These are phyloP conservation scores for Scopulariopsis brevicaulis DNA, from an alignment of 2,329 filamentous ascomycete species.

Conservation along the genomic window DNA sequence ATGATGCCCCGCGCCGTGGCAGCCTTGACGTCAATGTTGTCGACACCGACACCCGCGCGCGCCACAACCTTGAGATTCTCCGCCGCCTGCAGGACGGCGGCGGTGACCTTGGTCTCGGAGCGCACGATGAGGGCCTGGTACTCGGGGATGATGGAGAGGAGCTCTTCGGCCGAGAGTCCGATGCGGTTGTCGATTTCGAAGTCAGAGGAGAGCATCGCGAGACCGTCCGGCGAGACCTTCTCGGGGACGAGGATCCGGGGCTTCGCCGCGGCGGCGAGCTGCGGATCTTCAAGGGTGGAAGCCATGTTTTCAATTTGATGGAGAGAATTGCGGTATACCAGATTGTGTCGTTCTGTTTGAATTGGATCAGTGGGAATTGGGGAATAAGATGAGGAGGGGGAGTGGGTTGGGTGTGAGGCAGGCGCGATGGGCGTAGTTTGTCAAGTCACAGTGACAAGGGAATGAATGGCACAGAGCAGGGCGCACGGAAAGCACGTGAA, in stretches of 20 bases:
- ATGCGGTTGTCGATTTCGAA: conserved; percentile 61
- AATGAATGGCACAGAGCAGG: not conserved
- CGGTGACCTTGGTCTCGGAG: conserved; percentile 72
- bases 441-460: not conserved
- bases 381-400: not conserved
- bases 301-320: not conserved
- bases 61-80: conserved; percentile 67
- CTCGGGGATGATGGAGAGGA: conserved; percentile 53
- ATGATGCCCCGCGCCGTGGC: conserved; percentile 66
- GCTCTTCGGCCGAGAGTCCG: conserved; percentile 48
- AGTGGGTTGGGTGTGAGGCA: not conserved
- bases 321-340: not conserved
- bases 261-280: conserved; percentile 7
- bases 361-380: not conserved
- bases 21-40: conserved; percentile 67
- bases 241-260: conserved; percentile 60
- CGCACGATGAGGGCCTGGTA: conserved; percentile 72
- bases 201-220: conserved; percentile 53
- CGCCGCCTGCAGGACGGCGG: conserved; percentile 52
- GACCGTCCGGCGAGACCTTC: conserved; percentile 68
- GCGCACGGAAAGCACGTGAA: not conserved
- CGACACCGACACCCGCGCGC: conserved; percentile 69
- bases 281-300: not conserved
- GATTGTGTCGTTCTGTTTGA: not conserved
- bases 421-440: not conserved